These are phyloP conservation scores for Globisporangium polare DNA, from an alignment of 352 stramenopile genomes.

Conservation along the genomic window DNA sequence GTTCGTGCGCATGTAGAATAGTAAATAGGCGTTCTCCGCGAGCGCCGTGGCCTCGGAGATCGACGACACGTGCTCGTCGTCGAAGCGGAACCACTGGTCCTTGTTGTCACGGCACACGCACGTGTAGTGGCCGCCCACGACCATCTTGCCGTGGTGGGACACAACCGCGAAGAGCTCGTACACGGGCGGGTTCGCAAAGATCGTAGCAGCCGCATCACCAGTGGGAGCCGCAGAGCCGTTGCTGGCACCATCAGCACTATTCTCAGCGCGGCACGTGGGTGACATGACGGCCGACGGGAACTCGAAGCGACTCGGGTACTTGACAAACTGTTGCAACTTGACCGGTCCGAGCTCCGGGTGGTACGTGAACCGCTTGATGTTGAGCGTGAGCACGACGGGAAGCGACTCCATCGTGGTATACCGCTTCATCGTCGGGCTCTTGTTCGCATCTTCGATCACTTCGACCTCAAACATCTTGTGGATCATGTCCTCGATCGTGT, in stretches of 20 bases:
- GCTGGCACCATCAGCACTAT: slow-evolving; percentile 15
- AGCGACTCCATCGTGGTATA: slow-evolving; percentile 70
- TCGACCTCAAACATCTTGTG: slow-evolving; percentile 69
- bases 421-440: slow-evolving; percentile 57
- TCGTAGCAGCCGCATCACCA: slow-evolving; percentile 10
- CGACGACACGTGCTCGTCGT: slow-evolving; percentile 79
- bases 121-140: slow-evolving; percentile 82
- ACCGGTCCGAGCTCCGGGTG: slow-evolving; percentile 71
- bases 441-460: slow-evolving; percentile 57
- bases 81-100: slow-evolving; percentile 83
- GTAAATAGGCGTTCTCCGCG: slow-evolving; percentile 70
- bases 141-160: slow-evolving; percentile 75
- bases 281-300: slow-evolving; percentile 74
- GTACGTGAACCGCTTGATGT: slow-evolving; percentile 86
- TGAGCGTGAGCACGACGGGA: slow-evolving; percentile 73
- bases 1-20: slow-evolving; percentile 78
- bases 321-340: slow-evolving; percentile 82
- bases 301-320: slow-evolving; percentile 68
- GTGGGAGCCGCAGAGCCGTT: slow-evolving; percentile 1
- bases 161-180: slow-evolving; percentile 86
- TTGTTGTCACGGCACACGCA: slow-evolving; percentile 84
- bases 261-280: slow-evolving; percentile 52
- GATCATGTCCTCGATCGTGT: slow-evolving; percentile 78
- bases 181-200: slow-evolving; percentile 39
- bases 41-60: slow-evolving; percentile 69